phyloP scores from a whole-genome alignment of 257 asterid genomes.

The Nicotiana otophora region DNA sequence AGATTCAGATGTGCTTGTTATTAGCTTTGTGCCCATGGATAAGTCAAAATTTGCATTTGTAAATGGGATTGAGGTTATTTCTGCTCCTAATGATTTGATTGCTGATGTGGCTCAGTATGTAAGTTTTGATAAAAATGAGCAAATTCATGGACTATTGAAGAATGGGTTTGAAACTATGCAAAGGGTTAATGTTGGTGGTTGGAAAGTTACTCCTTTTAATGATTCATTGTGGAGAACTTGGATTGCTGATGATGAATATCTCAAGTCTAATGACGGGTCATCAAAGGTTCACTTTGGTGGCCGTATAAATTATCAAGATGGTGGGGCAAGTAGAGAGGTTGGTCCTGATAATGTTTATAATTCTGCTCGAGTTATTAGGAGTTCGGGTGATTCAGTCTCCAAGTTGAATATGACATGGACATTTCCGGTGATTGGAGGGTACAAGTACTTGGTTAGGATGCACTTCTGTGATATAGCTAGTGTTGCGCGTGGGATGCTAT shows the following conservation, averaged over 20 bases:
- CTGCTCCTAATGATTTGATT: slow-evolving; percentile 75
- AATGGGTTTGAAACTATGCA: slow-evolving; percentile 72
- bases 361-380: slow-evolving; percentile 66
- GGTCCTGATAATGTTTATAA: slow-evolving; percentile 88
- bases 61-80: slow-evolving; percentile 78
- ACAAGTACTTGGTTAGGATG: slow-evolving; percentile 60
- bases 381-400: slow-evolving; percentile 38
- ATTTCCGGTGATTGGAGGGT: slow-evolving; percentile 57
- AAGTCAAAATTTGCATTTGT: slow-evolving; percentile 56
- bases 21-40: slow-evolving; percentile 45
- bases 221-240: slow-evolving; percentile 95
- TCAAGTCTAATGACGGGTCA: slow-evolving; percentile 28
- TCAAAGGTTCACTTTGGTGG: slow-evolving; percentile 51
- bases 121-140: slow-evolving; percentile 39
- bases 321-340: slow-evolving; percentile 87
- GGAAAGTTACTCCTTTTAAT: slow-evolving; percentile 84
- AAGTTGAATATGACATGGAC: slow-evolving; percentile 52
- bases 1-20: slow-evolving; percentile 41
- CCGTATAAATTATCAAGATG: slow-evolving; percentile 48
- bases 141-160: slow-evolving; percentile 47
- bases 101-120: slow-evolving; percentile 59
- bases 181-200: slow-evolving; percentile 85
- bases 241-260: slow-evolving; percentile 59
- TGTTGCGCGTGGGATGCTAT: slow-evolving; percentile 41
- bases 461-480: slow-evolving; percentile 95